phyloP scores from a whole-genome alignment of 257 asterid genomes.

The Plantago major region DNA sequence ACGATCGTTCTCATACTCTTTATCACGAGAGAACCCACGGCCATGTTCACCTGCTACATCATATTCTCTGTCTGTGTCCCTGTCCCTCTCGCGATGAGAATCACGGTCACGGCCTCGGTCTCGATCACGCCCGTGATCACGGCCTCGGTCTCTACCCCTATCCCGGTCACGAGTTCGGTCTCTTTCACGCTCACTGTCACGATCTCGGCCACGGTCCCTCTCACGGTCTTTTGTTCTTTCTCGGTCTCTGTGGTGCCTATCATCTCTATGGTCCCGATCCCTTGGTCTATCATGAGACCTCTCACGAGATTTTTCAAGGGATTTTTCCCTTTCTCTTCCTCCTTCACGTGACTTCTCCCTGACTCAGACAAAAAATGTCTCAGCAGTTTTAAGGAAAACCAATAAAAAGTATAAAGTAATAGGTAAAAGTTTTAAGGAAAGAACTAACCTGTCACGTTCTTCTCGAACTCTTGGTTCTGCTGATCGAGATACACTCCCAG shows the following conservation, averaged over 20 bases:
- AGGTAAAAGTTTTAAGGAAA: neutral
- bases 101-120: conserved; percentile 34
- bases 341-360: conserved; percentile 91
- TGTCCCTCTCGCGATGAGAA: conserved; percentile 42
- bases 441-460: conserved; percentile 63
- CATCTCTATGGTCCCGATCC: conserved; percentile 88
- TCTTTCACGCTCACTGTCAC: conserved; percentile 52
- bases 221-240: conserved; percentile 70
- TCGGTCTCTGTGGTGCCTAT: conserved; percentile 84
- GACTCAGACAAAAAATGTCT: conserved; percentile 26
- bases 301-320: conserved; percentile 67
- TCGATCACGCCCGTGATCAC: conserved; percentile 33
- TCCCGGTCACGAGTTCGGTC: conserved; percentile 59
- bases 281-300: conserved; percentile 71
- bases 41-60: conserved; percentile 46
- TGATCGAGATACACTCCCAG: conserved; percentile 81
- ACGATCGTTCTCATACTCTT: neutral
- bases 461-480: conserved; percentile 87
- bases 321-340: conserved; percentile 67
- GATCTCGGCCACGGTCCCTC: conserved; percentile 59
- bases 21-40: conserved; percentile 42
- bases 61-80: conserved; percentile 36
- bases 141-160: conserved; percentile 41
- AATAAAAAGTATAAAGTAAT: no score
- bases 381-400: neutral